Percentiles rank a stretch among this genome's conserved stretches.
These are phyloP conservation scores for Microcera coccophila DNA, from an alignment of 2,329 filamentous ascomycete genomes.

Conservation along the genomic window DNA sequence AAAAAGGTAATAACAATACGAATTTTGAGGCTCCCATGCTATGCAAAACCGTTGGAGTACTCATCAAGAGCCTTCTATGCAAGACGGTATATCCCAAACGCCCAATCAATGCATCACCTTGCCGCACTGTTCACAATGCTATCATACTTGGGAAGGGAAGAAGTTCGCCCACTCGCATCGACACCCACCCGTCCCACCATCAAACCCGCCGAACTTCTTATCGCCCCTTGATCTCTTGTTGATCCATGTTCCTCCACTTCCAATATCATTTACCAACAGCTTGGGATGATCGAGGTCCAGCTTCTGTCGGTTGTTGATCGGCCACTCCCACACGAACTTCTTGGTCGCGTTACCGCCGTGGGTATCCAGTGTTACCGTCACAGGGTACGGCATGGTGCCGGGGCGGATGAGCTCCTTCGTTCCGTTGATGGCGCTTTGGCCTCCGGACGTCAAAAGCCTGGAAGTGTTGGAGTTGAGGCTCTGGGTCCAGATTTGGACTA, in stretches of 20 bases:
- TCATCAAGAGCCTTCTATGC: background rate
- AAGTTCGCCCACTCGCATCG: slow-evolving; percentile 59
- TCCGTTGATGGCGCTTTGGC: slow-evolving; percentile 25
- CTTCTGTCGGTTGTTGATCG: slow-evolving; percentile 44
- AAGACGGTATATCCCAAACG: background rate
- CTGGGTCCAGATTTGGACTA: slow-evolving; percentile 64
- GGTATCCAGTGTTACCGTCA: slow-evolving; percentile 58
- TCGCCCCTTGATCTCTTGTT: slow-evolving; percentile 48
- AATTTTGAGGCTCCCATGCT: background rate
- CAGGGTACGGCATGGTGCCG: slow-evolving; percentile 61
- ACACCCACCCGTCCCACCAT: slow-evolving; percentile 61
- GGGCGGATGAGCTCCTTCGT: slow-evolving; percentile 39
- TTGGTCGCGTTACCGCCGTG: slow-evolving; percentile 53
- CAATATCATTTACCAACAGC: slow-evolving; percentile 48
- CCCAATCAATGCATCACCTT: background rate
- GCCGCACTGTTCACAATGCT: background rate
- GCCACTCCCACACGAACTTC: slow-evolving; percentile 55
- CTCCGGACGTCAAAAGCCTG: slow-evolving; percentile 32
- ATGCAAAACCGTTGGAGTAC: background rate
- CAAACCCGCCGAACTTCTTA: slow-evolving; percentile 53
- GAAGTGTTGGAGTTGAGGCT: slow-evolving; percentile 43
- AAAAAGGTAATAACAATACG: too few species aligned
- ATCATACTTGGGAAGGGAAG: too few species aligned
- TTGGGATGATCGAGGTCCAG: slow-evolving; percentile 43
- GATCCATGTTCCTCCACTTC: slow-evolving; percentile 48